Base-by-base conservation (phyloP, 441 rosid species). In the Iberis amara region DNA sequence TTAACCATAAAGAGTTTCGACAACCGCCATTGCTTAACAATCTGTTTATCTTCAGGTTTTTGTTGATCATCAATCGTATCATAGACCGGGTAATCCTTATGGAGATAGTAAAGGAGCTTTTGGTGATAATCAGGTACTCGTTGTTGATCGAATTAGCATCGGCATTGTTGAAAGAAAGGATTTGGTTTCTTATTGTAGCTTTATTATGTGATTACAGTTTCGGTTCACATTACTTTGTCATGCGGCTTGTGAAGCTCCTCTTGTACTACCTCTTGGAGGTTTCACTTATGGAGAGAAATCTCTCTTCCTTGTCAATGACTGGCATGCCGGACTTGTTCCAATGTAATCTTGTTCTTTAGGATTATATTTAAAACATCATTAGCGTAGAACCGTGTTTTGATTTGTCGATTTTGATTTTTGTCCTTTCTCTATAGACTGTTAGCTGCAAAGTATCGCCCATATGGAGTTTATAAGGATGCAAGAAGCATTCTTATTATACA, bases 211-310 rank as follows among this genome's bases (percentile, higher is more conserved):
- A 70, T 21, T 73, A 55, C 85, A 91, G 98, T 91, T 91, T 76
- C 81, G 98, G 69, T 91, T 81, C 78, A 74, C 96, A 14, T 60
- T 87, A 59, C 98, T 91, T 55, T 80, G 94, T 75, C 85, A 91
- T 65, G 95, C 98, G 30, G 98, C 98, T 11, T 83, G 95, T 64
- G 98, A 91, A 80, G 98, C 98, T 42, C 98, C 96, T 13, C 68
- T 91, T 23, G 85, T 91, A 62, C 85, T 87, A 55, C 91, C 95
- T 31, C 68, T 91, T 59, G 96, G 98, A 57, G 98, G 98, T 21
- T 88, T 72, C 53, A 83, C 87, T 26, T 91, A 85, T 44, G 98
- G 98, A 47, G 96, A 85, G 70, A 87, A 88, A 59, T 83, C 94
- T 55, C 75, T 91, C 51, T 91, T 87, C 65, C 86, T 91, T 39